phyloP scores from a whole-genome alignment of 805 yeast species.

The Nematodospora valgi region DNA sequence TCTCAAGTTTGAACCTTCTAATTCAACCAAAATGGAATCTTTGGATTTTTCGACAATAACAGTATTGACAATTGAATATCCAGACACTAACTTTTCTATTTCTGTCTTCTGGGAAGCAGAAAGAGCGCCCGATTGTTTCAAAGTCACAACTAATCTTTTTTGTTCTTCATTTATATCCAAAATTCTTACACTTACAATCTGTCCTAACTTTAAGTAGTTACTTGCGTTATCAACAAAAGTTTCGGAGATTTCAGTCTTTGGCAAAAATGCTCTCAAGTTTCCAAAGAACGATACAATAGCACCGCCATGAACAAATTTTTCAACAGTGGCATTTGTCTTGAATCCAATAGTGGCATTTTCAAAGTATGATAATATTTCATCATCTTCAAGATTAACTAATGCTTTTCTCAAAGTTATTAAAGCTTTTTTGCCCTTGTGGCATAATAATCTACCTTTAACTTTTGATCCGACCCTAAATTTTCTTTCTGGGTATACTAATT shows the following conservation, averaged over 20 bases:
- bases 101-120: slow-evolving; percentile 45
- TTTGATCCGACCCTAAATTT: slow-evolving; percentile 83
- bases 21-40: slow-evolving; percentile 66
- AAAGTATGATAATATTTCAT: slow-evolving; percentile 41
- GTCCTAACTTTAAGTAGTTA: slow-evolving; percentile 79
- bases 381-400: slow-evolving; percentile 62
- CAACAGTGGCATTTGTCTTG: slow-evolving; percentile 71
- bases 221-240: slow-evolving; percentile 74
- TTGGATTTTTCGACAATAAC: slow-evolving; percentile 70
- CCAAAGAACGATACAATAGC: slow-evolving; percentile 85
- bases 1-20: slow-evolving; percentile 47
- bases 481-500: slow-evolving; percentile 84
- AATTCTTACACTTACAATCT: slow-evolving; percentile 71
- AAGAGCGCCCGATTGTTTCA: slow-evolving; percentile 58
- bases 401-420: slow-evolving; percentile 79
- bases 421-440: slow-evolving; percentile 47
- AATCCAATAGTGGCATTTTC: slow-evolving; percentile 42
- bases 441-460: slow-evolving; percentile 71
- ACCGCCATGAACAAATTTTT: slow-evolving; percentile 69
- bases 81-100: slow-evolving; percentile 50
- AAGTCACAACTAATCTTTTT: slow-evolving; percentile 64
- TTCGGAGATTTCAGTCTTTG: slow-evolving; percentile 86
- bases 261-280: slow-evolving; percentile 71
- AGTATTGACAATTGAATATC: slow-evolving; percentile 59
- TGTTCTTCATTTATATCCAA: slow-evolving; percentile 51